Evolutionary conservation across 1,284 basidiomycete species (phyloP), one percentile per base, ranked within the genome.

Genomic region (Tremellales sp.): DNA sequence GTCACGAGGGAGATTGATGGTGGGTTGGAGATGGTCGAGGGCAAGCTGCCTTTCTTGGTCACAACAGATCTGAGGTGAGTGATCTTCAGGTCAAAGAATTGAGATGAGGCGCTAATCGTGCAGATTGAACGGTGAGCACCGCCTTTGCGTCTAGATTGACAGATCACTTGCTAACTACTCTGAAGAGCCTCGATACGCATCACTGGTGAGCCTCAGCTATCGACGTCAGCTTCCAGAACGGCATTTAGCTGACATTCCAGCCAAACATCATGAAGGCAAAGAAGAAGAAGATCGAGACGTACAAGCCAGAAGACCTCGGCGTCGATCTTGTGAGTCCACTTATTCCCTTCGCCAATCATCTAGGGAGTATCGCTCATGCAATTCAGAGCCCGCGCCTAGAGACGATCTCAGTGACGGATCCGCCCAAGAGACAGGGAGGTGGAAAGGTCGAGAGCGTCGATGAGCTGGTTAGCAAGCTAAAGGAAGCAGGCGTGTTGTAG

Each of bases 221-320:
- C n/a, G 25, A n/a, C 27, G 24, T 4, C 21, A 19, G 17, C 10
- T 2, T 8, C 26, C 13, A 15, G 3, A 13, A 24, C n/a, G n/a
- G 19, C 21, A 10, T 17, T 12, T 7, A 27, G 46, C 48, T 57
- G 43, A 46, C 48, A 43, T 31, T n/a, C 3, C 56, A 72, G 70
- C 92, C 91, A 15, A 94, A 91, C 68, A 94, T 94, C 74, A 96
- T 94, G 89, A 94, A 94, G 77, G 94, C 94, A 22, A 98, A 97
- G 82, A 99, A 97, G 82, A 99, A 99, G 78, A 87, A 88, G 22
- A 77, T 97, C 45, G 86, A 93, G 76, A 93, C 89, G 68, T 65
- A 92, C 54, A 83, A 83, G 27, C 79, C 89, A 8, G 78, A 81
- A 42, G 90, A 94, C 62, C 84, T 97, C 13, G 84, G 85, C n/a